phyloP scores from a whole-genome alignment of 1,284 basidiomycete species.

The Bondarzewia mesenterica region DNA sequence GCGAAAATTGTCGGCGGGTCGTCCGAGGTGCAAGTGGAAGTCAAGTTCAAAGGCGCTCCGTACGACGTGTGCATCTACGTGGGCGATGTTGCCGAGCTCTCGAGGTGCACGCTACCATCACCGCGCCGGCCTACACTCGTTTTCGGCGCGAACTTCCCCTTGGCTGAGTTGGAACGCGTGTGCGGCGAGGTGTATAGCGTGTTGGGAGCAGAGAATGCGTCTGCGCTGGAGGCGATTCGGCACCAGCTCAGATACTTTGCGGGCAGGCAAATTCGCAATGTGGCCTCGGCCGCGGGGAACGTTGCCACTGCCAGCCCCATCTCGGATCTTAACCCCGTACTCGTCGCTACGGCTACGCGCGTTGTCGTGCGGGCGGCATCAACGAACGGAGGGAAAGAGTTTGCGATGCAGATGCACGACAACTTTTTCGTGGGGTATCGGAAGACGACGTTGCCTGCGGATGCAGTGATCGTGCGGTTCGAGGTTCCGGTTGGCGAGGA shows the following conservation, averaged over 20 bases:
- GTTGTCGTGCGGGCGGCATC: background rate
- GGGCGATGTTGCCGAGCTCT: background rate
- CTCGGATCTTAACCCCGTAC: background rate
- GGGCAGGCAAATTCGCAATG: background rate
- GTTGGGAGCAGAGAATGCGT: background rate
- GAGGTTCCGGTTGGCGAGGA: background rate
- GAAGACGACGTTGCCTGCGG: background rate
- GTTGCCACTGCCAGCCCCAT: background rate
- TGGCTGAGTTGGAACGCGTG: background rate
- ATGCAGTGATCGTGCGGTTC: background rate
- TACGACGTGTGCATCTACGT: background rate
- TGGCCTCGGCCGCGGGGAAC: background rate
- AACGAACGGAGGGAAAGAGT: background rate
- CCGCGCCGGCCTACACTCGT: background rate
- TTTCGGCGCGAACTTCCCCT: background rate
- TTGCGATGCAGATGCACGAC: background rate
- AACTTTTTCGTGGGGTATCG: background rate
- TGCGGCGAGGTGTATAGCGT: background rate
- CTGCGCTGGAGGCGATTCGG: background rate
- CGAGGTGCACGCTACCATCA: background rate
- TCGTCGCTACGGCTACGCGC: background rate
- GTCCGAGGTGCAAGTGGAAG: background rate
- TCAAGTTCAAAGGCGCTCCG: background rate
- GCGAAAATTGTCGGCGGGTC: background rate
- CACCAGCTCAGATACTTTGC: background rate